Evolutionary conservation across 1,139 yeast genomes (phyloP).

Genomic region (Nakaseomyces nivariensis): DNA sequence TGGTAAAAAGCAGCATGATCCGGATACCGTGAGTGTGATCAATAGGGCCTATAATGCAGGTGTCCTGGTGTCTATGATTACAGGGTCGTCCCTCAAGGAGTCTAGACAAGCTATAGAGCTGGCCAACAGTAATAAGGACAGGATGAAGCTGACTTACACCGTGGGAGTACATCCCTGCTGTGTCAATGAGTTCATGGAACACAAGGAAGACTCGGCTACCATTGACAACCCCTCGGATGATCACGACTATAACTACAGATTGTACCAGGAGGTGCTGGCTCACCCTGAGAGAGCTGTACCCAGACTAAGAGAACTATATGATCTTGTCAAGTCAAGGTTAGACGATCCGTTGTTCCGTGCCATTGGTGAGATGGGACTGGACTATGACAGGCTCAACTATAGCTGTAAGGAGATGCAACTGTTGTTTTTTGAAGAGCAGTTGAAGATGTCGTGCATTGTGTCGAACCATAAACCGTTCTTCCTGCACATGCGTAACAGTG

Average conservation of each 20-base stretch:
- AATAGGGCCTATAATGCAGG: slow-evolving; percentile 55
- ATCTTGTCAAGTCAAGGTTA: slow-evolving; percentile 42
- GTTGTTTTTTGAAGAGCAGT: slow-evolving; percentile 59
- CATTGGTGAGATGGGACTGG: slow-evolving; percentile 89
- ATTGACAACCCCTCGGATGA: slow-evolving; percentile 20
- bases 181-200: slow-evolving; percentile 49
- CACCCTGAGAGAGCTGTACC: slow-evolving; percentile 8
- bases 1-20: slow-evolving; percentile 54
- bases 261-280: slow-evolving; percentile 35
- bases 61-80: slow-evolving; percentile 63
- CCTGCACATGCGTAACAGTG: slow-evolving; percentile 83
- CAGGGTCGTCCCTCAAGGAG: slow-evolving; percentile 72
- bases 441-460: slow-evolving; percentile 31
- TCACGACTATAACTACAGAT: slow-evolving; percentile 19
- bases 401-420: slow-evolving; percentile 60
- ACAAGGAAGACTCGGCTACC: slow-evolving; percentile 8
- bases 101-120: slow-evolving; percentile 37
- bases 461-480: slow-evolving; percentile 48
- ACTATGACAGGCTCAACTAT: slow-evolving; percentile 78
- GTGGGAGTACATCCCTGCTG: slow-evolving; percentile 94
- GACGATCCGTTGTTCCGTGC: slow-evolving; percentile 43
- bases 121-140: slow-evolving; percentile 10
- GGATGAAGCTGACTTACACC: slow-evolving; percentile 44
- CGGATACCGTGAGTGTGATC: slow-evolving; percentile 57
- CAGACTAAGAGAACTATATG: slow-evolving; percentile 34